A percentile compares a stretch with the other conserved stretches of the same genome.
These are phyloP conservation scores for Candolleomyces aberdarensis DNA, from an alignment of 768 basidiomycete genomes.

Conservation along the genomic window DNA sequence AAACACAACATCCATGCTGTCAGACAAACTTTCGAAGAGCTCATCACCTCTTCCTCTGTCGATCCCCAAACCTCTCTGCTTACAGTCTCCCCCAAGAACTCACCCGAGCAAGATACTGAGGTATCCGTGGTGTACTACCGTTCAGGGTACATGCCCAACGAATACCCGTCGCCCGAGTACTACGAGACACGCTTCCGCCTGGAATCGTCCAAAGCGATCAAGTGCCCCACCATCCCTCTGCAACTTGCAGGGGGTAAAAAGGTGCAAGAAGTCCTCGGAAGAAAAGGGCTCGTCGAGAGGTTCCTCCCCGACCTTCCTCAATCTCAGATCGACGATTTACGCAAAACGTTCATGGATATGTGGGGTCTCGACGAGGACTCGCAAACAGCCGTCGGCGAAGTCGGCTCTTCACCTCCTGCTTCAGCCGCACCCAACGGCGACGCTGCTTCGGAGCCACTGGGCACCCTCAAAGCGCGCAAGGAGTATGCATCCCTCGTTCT, in stretches of 20 bases:
- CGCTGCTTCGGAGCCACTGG: conserved; percentile 32
- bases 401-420: conserved; percentile 29
- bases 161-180: conserved; percentile 63
- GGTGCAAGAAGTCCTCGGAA: conserved; percentile 83
- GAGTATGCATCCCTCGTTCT: conserved; percentile 66
- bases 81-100: conserved; percentile 31
- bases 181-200: conserved; percentile 76
- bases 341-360: conserved; percentile 85
- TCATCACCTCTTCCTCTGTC: conserved; percentile 56
- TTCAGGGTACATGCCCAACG: conserved; percentile 80
- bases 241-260: conserved; percentile 98
- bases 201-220: conserved; percentile 83
- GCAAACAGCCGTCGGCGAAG: conserved; percentile 30
- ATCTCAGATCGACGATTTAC: conserved; percentile 49
- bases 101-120: conserved; percentile 44
- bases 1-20: conserved; percentile 69
- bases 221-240: conserved; percentile 86
- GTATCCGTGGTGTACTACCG: conserved; percentile 91
- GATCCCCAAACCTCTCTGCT: conserved; percentile 44
- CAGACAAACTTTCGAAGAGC: conserved; percentile 73
- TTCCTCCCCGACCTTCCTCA: conserved; percentile 52
- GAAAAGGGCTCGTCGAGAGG: conserved; percentile 66
- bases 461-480: conserved; percentile 50
- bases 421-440: conserved; percentile 12
- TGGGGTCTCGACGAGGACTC: conserved; percentile 61